Evolutionary conservation across 2,329 filamentous ascomycete species (phyloP).

Genomic region (Aspergillus fumigatiaffinis): DNA sequence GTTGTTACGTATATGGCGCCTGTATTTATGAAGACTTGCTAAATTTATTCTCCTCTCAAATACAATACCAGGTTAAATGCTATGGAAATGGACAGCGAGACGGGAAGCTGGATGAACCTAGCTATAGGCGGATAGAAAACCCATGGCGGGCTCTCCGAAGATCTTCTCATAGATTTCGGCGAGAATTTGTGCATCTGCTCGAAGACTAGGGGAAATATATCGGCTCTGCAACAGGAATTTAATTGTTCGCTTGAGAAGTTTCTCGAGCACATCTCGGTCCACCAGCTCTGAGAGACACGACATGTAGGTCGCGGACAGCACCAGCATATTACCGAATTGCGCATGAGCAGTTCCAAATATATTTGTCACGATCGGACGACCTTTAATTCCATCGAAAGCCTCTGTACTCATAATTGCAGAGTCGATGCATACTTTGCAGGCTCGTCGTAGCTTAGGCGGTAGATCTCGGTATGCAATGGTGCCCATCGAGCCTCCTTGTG

Average conservation of each 20-base stretch:
- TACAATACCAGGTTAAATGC: too few species aligned
- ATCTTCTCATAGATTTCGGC: slow-evolving; percentile 46
- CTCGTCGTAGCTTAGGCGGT: slow-evolving; percentile 47
- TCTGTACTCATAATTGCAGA: slow-evolving; percentile 80
- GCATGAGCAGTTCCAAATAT: slow-evolving; percentile 93
- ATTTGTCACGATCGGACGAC: slow-evolving; percentile 81
- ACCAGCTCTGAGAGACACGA: slow-evolving; percentile 63
- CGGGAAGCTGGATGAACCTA: neutral
- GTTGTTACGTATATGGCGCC: too few species aligned
- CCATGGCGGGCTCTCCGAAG: slow-evolving; percentile 32
- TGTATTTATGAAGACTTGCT: too few species aligned
- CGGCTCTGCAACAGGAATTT: slow-evolving; percentile 66
- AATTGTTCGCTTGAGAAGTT: slow-evolving; percentile 70
- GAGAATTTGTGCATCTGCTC: slow-evolving; percentile 71
- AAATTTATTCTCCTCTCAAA: too few species aligned
- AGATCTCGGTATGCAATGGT: slow-evolving; percentile 21
- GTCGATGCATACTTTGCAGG: slow-evolving; percentile 61
- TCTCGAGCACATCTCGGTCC: slow-evolving; percentile 50
- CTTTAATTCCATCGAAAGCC: slow-evolving; percentile 65
- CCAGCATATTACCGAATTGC: slow-evolving; percentile 96
- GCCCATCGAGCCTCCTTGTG: neutral
- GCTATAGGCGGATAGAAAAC: slow-evolving; percentile 2
- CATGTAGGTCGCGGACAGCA: slow-evolving; percentile 76
- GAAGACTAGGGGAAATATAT: slow-evolving; percentile 70
- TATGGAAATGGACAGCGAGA: too few species aligned